Base-by-base conservation (phyloP, 1,284 basidiomycete species). In the Cryptococcus deneoformans region DNA sequence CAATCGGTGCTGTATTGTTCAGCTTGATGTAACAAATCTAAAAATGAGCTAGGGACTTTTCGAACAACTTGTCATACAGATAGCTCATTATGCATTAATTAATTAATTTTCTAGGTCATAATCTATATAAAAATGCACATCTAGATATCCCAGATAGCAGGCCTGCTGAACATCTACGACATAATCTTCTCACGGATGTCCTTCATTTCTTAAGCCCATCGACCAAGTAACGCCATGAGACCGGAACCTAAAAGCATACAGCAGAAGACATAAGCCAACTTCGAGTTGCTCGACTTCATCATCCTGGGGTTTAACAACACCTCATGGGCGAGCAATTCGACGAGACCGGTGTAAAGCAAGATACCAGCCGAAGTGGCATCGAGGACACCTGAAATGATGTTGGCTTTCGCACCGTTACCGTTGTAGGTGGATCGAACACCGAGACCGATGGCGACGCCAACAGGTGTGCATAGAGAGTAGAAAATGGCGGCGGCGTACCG, bases 311-410 rank as follows among this genome's bases (percentile, higher is more conserved):
- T 92, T 77, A 95, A 91, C 50, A 96, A 73, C 77, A 97, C 93
- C 69, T 95, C 92, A 72, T 95, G 92, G 0, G 91, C 92, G 50
- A 97, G 82, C 1, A 95, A 82, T 86, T 95, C 92, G 36, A 94
- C 92, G 35, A 94, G 80, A 52, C 70, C 92, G 0, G 93, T 95
- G 77, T 95, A 97, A 12, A 95, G 80, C 54, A 98, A 77, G 68
- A 98, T 92, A 3, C 94, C 94, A 0, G 90, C 84, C 56, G 89
- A 92, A 47, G 91, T 77, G 9, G 92, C 83, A 71, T 97, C 92
- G 66, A 97, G 82, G 1, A 90, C 79, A 24, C 94, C 94, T 56
- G 86, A 86, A 60, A 92, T 87, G 61, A 93, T 88, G 52, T 83
- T 86, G 4, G 90, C 88, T 0, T 82, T 87, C 0, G 85, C 78